phyloP scores from a whole-genome alignment of 345 rosid genomes.

The Pistacia atlantica region DNA sequence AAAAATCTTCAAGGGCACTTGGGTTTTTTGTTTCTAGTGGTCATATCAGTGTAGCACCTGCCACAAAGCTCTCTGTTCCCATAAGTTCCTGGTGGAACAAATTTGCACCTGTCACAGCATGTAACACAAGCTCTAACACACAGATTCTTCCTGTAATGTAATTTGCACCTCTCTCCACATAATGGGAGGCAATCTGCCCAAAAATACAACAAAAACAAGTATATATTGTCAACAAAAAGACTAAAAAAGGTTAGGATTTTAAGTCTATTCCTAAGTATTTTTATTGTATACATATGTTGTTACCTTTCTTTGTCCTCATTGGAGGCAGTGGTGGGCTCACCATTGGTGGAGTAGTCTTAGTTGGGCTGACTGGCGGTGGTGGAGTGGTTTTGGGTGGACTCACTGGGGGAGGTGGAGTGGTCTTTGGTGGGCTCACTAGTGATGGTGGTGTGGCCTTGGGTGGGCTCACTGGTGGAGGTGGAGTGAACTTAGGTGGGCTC shows the following conservation, averaged over 20 bases:
- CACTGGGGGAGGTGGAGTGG: slow-evolving; percentile 21
- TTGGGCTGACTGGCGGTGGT: too few relatives aligned
- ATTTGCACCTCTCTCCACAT: slow-evolving; percentile 68
- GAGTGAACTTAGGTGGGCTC: slow-evolving; percentile 1
- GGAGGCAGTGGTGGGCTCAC: slow-evolving; percentile 3
- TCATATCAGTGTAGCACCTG: slow-evolving; percentile 83
- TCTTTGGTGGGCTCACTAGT: slow-evolving; percentile 10
- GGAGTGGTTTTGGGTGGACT: slow-evolving; percentile 8
- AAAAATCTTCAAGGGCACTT: slow-evolving; percentile 68
- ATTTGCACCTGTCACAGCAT: slow-evolving; percentile 89
- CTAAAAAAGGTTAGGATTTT: not conserved
- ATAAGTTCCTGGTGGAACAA: slow-evolving; percentile 95
- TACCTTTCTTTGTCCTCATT: not conserved
- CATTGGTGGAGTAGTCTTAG: too few relatives aligned
- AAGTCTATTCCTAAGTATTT: too few relatives aligned
- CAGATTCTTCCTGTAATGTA: slow-evolving; percentile 65
- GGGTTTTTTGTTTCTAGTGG: slow-evolving; percentile 54
- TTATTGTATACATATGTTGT: too few relatives aligned
- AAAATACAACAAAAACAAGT: not conserved
- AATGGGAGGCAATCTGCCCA: slow-evolving; percentile 67
- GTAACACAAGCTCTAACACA: slow-evolving; percentile 84
- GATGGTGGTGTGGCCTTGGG: slow-evolving; percentile 20
- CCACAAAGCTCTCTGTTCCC: slow-evolving; percentile 88
- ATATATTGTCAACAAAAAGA: not conserved
- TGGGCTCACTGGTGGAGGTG: slow-evolving; percentile 18